Conservation (phyloP, 2,329 filamentous ascomycete species). For the Scolecobasidium constrictum region DNA sequence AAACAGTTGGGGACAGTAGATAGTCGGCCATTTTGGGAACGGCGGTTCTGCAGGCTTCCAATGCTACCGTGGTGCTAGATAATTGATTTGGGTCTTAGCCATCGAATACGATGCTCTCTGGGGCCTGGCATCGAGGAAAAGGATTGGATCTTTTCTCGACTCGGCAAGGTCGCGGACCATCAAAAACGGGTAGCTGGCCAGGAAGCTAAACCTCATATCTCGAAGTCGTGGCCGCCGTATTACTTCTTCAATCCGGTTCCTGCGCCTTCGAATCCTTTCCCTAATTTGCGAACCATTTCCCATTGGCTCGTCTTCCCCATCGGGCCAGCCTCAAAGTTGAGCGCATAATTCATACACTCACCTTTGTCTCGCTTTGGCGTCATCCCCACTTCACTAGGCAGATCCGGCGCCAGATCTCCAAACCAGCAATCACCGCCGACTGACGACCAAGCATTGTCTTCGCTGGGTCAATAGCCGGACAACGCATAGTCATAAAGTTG, state of each 20-base stretch:
- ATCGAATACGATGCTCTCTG: conserved; percentile 3
- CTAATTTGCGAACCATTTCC: too few relatives aligned
- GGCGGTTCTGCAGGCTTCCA: conserved; percentile 8
- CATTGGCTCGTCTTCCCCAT: too few relatives aligned
- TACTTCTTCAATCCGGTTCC: neutral
- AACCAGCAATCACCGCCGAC: too few relatives aligned
- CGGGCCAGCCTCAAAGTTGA: too few relatives aligned
- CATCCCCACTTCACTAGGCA: neutral
- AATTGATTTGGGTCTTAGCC: conserved; percentile 8
- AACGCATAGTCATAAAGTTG: too few relatives aligned
- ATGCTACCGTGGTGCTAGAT: conserved; percentile 11
- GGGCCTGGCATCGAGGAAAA: neutral
- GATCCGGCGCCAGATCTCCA: too few relatives aligned
- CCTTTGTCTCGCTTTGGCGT: neutral
- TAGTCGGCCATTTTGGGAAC: conserved; percentile 9
- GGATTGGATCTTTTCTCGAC: neutral
- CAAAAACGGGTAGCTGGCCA: neutral
- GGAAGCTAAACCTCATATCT: neutral
- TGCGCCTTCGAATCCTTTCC: neutral
- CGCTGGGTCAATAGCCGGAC: too few relatives aligned
- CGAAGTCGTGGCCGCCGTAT: neutral
- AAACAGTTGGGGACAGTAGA: conserved; percentile 3
- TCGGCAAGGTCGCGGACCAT: neutral
- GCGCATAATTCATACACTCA: too few relatives aligned
- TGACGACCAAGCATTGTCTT: too few relatives aligned